A percentile compares a stretch with the other conserved stretches of the same genome.
phyloP scores from a whole-genome alignment of 2,329 filamentous ascomycete genomes.

The Polytolypa hystricis region DNA sequence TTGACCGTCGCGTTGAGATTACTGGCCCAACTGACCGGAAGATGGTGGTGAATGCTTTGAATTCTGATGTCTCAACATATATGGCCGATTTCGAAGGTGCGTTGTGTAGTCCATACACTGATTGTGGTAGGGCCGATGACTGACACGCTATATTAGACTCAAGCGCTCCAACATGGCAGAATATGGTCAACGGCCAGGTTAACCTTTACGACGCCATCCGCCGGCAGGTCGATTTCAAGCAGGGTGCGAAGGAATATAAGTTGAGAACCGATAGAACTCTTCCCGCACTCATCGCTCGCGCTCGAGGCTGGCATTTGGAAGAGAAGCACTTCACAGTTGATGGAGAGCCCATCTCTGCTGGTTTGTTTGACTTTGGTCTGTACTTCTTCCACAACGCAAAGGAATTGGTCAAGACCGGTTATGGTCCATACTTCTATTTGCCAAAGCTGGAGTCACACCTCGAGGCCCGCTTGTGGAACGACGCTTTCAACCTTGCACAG shows the following conservation, averaged over 20 bases:
- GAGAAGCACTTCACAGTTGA: constrained; percentile 98
- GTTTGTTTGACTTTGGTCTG: constrained; percentile 92
- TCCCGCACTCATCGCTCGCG: constrained; percentile 86
- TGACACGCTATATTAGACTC: constrained; percentile 54
- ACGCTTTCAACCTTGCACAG: constrained; percentile 90
- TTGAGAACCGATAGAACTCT: constrained; percentile 78
- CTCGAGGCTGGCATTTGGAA: constrained; percentile 93
- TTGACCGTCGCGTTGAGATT: constrained; percentile 92
- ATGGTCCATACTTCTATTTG: constrained; percentile 94
- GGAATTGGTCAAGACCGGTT: constrained; percentile 72
- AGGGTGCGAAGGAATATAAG: constrained; percentile 92
- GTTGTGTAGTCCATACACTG: no score
- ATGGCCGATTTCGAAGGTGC: constrained; percentile 98
- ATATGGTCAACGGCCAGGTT: constrained; percentile 97
- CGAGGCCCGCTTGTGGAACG: constrained; percentile 95
- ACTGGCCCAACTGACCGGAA: constrained; percentile 95
- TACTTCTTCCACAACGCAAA: constrained; percentile 99
- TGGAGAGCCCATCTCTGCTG: constrained; percentile 84
- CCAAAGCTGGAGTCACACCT: constrained; percentile 98
- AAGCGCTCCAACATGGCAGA: constrained; percentile 92
- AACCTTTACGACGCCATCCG: constrained; percentile 96
- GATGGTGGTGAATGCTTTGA: constrained; percentile 97
- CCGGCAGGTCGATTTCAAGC: constrained; percentile 90
- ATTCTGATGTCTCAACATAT: constrained; percentile 94
- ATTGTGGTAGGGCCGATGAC: constrained; percentile 4